A percentile compares a stretch with the other conserved stretches of the same genome.
Conservation (phyloP, 2,329 filamentous ascomycete genomes). For the Byssoonygena ceratinophila region DNA sequence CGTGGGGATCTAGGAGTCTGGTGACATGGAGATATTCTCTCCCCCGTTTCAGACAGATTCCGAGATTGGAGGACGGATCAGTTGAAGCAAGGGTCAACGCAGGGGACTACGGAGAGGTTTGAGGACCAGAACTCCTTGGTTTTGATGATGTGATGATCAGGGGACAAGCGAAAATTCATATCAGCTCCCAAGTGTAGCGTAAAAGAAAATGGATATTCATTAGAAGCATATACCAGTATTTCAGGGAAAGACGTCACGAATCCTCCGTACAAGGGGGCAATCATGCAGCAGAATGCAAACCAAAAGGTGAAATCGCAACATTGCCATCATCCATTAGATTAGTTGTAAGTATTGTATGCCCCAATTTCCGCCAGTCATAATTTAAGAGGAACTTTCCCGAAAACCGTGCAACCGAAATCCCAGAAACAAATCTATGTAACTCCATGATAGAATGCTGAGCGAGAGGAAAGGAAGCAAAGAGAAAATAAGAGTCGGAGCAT, state of each 20-base stretch:
- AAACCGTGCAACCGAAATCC: background rate
- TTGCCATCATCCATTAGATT: background rate
- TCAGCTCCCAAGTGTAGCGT: too few species aligned
- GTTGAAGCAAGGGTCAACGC: too few species aligned
- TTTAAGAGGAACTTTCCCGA: background rate
- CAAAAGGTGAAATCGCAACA: background rate
- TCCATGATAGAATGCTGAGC: slow-evolving; percentile 1
- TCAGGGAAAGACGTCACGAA: too few species aligned
- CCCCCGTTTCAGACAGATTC: too few species aligned
- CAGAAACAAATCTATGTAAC: background rate
- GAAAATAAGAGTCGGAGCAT: background rate
- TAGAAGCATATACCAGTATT: too few species aligned
- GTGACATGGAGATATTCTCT: background rate
- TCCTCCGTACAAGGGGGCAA: background rate
- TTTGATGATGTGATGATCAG: too few species aligned
- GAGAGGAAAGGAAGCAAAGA: background rate
- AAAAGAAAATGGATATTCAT: too few species aligned
- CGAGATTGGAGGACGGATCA: too few species aligned
- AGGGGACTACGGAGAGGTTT: too few species aligned
- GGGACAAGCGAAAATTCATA: too few species aligned
- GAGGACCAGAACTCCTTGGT: too few species aligned
- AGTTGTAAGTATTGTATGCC: background rate
- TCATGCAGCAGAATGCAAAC: background rate
- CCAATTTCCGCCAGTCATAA: background rate
- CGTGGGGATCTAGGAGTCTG: too few species aligned